phyloP scores from a whole-genome alignment of 169 alveolate genomes.

The Plasmodium knowlesi region DNA sequence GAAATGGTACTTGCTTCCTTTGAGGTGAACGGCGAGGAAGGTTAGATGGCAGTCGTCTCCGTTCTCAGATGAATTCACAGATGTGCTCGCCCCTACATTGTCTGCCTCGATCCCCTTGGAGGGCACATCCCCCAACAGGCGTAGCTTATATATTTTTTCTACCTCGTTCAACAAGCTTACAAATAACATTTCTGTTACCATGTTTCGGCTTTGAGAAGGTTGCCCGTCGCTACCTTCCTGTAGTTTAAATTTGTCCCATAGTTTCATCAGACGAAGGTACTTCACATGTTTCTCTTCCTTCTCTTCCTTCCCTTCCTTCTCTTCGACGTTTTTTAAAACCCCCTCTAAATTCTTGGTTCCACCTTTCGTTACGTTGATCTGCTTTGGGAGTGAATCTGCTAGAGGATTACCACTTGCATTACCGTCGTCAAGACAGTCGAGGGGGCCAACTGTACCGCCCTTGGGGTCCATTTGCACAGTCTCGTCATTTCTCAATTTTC shows the following conservation, averaged over 20 bases:
- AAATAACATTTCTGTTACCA: background rate
- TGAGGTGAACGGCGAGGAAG: slow-evolving; percentile 32
- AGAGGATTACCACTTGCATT: background rate
- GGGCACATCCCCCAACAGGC: background rate
- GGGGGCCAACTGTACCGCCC: background rate
- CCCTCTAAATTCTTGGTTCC: background rate
- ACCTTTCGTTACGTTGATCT: background rate
- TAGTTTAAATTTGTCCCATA: background rate
- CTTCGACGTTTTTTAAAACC: background rate
- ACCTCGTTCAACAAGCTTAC: background rate
- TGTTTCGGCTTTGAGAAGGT: background rate
- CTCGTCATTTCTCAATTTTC: background rate
- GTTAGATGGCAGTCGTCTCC: background rate
- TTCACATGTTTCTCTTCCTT: background rate
- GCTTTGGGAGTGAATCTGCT: background rate
- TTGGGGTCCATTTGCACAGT: background rate
- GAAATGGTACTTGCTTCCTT: slow-evolving; percentile 51
- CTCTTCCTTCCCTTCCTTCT: background rate
- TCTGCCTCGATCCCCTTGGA: background rate
- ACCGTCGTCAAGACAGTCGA: background rate
- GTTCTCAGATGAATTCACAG: background rate
- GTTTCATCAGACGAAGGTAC: background rate
- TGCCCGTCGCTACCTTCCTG: background rate
- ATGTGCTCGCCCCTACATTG: background rate
- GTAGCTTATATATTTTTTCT: background rate